A percentile compares a stretch with the other conserved stretches of the same genome.
phyloP scores from a whole-genome alignment of 2,329 filamentous ascomycete species.

The Paecilomyces formosus region DNA sequence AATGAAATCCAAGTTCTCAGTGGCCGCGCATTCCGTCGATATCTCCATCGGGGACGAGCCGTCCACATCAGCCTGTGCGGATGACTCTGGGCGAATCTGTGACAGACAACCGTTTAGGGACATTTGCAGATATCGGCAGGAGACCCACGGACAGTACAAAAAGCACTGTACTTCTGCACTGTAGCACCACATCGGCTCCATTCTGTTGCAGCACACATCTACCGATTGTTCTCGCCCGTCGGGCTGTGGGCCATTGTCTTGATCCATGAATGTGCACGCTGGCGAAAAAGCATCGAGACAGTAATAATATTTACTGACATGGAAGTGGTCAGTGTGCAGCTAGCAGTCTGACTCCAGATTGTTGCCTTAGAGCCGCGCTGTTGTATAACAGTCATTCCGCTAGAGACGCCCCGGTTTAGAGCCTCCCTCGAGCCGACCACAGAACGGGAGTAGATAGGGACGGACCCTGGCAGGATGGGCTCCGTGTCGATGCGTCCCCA shows the following conservation, averaged over 20 bases:
- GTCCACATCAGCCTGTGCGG: not conserved
- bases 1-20: not conserved
- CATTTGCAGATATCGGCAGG: not conserved
- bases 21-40: not conserved
- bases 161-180: not conserved
- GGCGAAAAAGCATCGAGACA: not conserved
- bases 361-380: not conserved
- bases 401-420: not conserved
- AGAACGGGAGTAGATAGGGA: not conserved
- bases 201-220: not conserved
- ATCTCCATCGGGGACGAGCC: not conserved
- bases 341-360: not conserved
- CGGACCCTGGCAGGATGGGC: not conserved
- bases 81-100: not conserved
- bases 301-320: not conserved
- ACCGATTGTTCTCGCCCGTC: not conserved
- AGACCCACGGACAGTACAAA: not conserved
- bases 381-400: not conserved
- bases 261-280: not conserved
- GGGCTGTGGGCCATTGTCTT: not conserved
- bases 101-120: not conserved
- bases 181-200: not conserved
- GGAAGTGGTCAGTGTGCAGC: not conserved
- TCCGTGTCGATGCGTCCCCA: not conserved
- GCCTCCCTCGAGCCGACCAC: not conserved